A percentile compares a stretch with the other conserved stretches of the same genome.
phyloP scores from a whole-genome alignment of 768 basidiomycete genomes.

The Melanogaster broomeanus region DNA sequence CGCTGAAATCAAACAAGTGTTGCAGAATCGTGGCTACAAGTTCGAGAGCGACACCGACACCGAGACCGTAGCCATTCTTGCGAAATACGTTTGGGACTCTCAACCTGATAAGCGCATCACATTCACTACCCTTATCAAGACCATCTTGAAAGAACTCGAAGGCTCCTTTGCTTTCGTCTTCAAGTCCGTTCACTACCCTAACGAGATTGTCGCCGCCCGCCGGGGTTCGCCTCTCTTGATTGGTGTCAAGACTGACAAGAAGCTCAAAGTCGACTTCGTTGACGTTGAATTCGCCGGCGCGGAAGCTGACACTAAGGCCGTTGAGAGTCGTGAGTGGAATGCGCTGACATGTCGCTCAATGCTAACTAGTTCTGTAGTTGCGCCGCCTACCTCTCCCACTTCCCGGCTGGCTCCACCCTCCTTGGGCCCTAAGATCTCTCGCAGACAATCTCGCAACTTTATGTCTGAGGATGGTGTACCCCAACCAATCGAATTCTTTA shows the following conservation, averaged over 20 bases:
- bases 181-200: conserved; percentile 95
- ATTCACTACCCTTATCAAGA: conserved; percentile 92
- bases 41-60: conserved; percentile 98
- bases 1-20: conserved; percentile 82
- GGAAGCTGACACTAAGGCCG: conserved; percentile 51
- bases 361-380: conserved; percentile 28
- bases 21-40: conserved; percentile 93
- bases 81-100: conserved; percentile 95
- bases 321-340: conserved; percentile 43
- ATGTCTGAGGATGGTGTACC: conserved; percentile 98
- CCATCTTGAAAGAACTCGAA: conserved; percentile 95
- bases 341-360: background rate
- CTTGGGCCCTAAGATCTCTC: conserved; percentile 75
- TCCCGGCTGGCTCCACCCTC: conserved; percentile 65
- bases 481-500: conserved; percentile 99
- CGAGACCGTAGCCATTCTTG: conserved; percentile 94
- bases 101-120: conserved; percentile 82
- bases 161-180: conserved; percentile 99
- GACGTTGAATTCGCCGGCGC: conserved; percentile 93
- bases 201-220: conserved; percentile 93
- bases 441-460: conserved; percentile 96
- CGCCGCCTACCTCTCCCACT: conserved; percentile 53
- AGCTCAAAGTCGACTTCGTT: conserved; percentile 99
- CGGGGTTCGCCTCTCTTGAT: conserved; percentile 95
- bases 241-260: conserved; percentile 99